Evolutionary conservation across 2,329 filamentous ascomycete species (phyloP).

Genomic region (Colletotrichum ledebouriae): DNA sequence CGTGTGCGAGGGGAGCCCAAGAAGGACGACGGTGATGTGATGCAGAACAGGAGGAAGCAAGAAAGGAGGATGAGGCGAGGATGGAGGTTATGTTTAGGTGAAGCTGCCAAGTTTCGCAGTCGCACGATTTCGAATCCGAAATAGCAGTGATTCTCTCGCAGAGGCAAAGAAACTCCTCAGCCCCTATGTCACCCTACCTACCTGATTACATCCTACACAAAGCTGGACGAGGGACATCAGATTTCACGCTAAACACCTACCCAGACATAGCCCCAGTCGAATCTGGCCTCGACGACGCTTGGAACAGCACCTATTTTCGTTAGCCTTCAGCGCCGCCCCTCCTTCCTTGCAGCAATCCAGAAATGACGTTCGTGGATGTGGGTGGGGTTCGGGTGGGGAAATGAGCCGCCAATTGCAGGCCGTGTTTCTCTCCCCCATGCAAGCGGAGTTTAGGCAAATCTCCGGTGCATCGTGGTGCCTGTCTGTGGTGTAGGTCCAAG

Average conservation of each 20-base stretch:
- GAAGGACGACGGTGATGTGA: not conserved
- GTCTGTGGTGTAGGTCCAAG: constrained; percentile 27
- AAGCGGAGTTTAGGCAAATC: constrained; percentile 17
- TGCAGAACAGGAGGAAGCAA: constrained; percentile 7
- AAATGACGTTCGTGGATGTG: constrained; percentile 40
- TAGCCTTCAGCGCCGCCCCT: constrained; percentile 21
- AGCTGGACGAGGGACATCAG: constrained; percentile 1
- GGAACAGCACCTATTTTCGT: constrained; percentile 22
- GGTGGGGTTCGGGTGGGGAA: constrained; percentile 15
- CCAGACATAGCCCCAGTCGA: no score
- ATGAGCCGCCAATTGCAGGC: not conserved
- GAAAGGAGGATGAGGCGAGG: not conserved
- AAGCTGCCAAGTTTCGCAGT: constrained; percentile 31
- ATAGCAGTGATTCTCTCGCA: not conserved
- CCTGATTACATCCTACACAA: not conserved
- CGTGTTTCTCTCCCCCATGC: not conserved
- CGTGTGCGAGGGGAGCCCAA: not conserved
- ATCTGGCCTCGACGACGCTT: constrained; percentile 13
- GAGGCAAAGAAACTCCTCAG: no score
- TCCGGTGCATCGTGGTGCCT: no score
- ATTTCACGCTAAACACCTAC: no score
- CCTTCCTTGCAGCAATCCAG: constrained; percentile 36
- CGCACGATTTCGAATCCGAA: constrained; percentile 32
- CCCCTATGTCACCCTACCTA: no score
- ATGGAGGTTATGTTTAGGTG: constrained; percentile 1